Evolutionary conservation across 805 yeast species (phyloP), one percentile per base, ranked within the genome.

Genomic region (Nakazawaea sp.): DNA sequence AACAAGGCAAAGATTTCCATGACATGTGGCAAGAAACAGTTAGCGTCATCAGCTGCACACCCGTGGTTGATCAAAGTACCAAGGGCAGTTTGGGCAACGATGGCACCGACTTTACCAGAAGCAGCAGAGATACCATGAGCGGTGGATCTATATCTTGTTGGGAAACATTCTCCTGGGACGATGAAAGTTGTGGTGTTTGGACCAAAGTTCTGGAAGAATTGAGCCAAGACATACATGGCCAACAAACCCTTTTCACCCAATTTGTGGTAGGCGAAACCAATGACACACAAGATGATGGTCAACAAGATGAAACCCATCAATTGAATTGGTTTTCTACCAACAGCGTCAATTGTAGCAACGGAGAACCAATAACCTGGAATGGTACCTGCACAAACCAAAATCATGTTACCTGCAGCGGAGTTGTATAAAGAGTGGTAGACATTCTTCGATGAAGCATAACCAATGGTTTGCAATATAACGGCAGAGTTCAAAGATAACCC

Each of bases 111-210:
- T 61, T 87, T 87, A 70, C 96, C 96, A 24, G 77, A 61, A 35
- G 94, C 96, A 50, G 96, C 96, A 45, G 95, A 86, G 45, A 87
- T 72, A 72, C 96, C 96, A 53, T 87, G 96, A 33, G 96, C 95
- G 48, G 95, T 78, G 18, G 95, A 86, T 79, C 96, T 82, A 67
- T 86, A 87, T 72, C 95, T 80, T 40, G 96, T 87, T 59, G 96
- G 96, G 81, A 69, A 88, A 58, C 77, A 67, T 68, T 87, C 96
- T 64, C 95, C 96, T 34, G 96, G 95, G 56, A 84, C 72, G 53
- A 87, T 77, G 58, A 87, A 87, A 38, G 96, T 87, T 33, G 96
- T 88, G 44, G 88, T 78, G 70, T 87, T 87, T 59, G 96, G 95
- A 57, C 96, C 96, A 52, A 85, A 87, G 62, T 87, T 87, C 62